phyloP scores from a whole-genome alignment of 1,139 yeast genomes.

The Debaryomyces fabryi region DNA sequence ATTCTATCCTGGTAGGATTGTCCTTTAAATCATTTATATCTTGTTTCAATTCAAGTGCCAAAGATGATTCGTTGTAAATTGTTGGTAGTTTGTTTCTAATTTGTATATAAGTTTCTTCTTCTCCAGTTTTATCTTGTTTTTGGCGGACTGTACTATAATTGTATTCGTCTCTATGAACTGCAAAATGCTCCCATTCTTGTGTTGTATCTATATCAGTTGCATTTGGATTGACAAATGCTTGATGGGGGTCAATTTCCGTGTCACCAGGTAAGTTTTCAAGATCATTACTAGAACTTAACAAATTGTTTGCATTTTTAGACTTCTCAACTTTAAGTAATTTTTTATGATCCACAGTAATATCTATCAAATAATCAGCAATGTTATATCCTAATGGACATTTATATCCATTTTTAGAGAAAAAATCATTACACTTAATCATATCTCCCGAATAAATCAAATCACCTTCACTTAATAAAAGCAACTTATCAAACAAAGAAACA shows the following conservation, averaged over 20 bases:
- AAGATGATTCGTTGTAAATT: constrained; percentile 52
- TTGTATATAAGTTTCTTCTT: constrained; percentile 34
- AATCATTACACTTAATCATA: constrained; percentile 68
- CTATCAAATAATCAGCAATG: constrained; percentile 90
- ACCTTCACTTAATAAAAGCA: constrained; percentile 81
- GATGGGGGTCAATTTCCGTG: constrained; percentile 41
- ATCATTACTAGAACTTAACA: constrained; percentile 23
- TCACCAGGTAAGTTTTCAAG: constrained; percentile 24
- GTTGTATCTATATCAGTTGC: constrained; percentile 56
- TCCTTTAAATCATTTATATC: constrained; percentile 48
- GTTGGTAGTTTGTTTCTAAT: constrained; percentile 40
- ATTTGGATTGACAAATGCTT: constrained; percentile 28
- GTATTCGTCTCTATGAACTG: constrained; percentile 79
- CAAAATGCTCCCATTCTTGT: constrained; percentile 87
- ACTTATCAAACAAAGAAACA: constrained; percentile 84
- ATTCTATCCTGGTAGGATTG: constrained; percentile 34
- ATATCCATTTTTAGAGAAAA: constrained; percentile 75
- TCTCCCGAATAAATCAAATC: constrained; percentile 87
- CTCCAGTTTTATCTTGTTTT: constrained; percentile 22
- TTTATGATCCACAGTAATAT: constrained; percentile 73
- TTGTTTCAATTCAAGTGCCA: constrained; percentile 48
- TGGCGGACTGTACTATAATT: constrained; percentile 25
- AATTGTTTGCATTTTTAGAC: constrained; percentile 17
- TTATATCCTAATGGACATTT: constrained; percentile 88
- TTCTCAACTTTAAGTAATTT: constrained; percentile 29